These are phyloP conservation scores for Protomyces lactucae-debilis DNA, from an alignment of 1,139 yeast genomes.

Conservation along the genomic window DNA sequence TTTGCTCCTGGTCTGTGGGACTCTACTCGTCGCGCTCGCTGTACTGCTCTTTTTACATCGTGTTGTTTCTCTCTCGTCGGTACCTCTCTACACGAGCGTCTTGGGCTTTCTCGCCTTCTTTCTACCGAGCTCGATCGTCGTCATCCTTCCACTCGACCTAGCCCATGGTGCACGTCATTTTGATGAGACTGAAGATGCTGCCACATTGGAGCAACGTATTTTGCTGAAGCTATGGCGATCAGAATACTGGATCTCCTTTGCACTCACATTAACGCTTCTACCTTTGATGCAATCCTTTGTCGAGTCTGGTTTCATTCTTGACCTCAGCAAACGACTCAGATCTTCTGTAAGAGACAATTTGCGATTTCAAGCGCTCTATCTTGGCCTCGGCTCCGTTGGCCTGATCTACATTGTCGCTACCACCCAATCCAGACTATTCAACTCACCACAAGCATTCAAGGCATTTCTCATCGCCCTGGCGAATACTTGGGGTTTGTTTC, in stretches of 20 bases:
- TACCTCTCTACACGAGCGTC: slow-evolving; percentile 43
- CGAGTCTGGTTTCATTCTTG: slow-evolving; percentile 58
- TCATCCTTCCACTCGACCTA: slow-evolving; percentile 54
- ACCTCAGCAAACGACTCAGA: slow-evolving; percentile 45
- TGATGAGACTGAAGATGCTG: slow-evolving; percentile 35
- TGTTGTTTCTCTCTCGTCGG: not conserved
- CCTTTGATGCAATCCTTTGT: slow-evolving; percentile 71
- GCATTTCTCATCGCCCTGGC: slow-evolving; percentile 68
- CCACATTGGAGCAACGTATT: slow-evolving; percentile 47
- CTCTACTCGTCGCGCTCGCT: not conserved
- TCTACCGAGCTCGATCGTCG: slow-evolving; percentile 54
- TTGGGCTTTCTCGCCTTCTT: slow-evolving; percentile 48
- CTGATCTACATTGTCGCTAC: slow-evolving; percentile 58
- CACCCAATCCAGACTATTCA: slow-evolving; percentile 54
- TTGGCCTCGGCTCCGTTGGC: slow-evolving; percentile 53
- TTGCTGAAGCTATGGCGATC: slow-evolving; percentile 61
- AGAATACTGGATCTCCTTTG: slow-evolving; percentile 75
- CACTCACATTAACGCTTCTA: slow-evolving; percentile 64
- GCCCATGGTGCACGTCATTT: slow-evolving; percentile 35
- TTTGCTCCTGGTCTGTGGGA: not conserved
- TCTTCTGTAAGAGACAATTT: slow-evolving; percentile 59
- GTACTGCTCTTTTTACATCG: slow-evolving; percentile 9
- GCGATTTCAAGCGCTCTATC: slow-evolving; percentile 56
- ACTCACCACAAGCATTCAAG: slow-evolving; percentile 38
- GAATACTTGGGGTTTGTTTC: slow-evolving; percentile 69